Evolutionary conservation across 2,329 filamentous ascomycete genomes (phyloP), one percentile per base, ranked within the genome.

Genomic region (Rachicladosporium sp.): DNA sequence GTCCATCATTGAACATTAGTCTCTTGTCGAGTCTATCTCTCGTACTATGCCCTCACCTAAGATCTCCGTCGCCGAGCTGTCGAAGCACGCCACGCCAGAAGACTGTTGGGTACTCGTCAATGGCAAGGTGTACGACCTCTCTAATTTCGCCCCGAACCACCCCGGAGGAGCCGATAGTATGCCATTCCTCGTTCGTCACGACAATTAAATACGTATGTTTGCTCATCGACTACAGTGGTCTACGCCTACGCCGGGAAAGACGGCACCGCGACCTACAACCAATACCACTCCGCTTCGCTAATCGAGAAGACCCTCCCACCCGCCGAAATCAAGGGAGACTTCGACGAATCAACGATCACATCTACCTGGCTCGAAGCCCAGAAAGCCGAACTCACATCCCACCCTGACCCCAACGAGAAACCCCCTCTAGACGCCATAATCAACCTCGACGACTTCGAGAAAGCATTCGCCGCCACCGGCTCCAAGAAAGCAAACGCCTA

Each of bases 41-140:
- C 15, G 13, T n/a, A 40, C 12, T 21, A 40, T 40, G 38, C 29
- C 38, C 13, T 37, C 40, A 15, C 8, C 11, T 19, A 43, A 41
- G 21, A 34, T 57, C 33, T 39, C 53, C 3, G 54, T 58, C 10
- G 47, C 50, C 4, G 57, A 59, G 37, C 46, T 59, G 19, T 46
- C 48, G 15, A 58, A 58, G 36, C 56, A 60, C 35, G 49, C 56
- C 32, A 48, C 50, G 4, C 43, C 54, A 4, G 53, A 57, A 29
- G 53, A 60, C 39, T 67, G 64, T 50, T 85, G 80, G 80, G 72
- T 83, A 43, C 77, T 81, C 11, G 70, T 84, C 13, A 72, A 82
- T 55, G 71, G 71, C 34, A 70, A 73, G 50, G 76, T 83, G 13
- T 82, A 78, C 63, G 76, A 84, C 55, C 60, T 84, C 33, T 78